Percentiles rank a stretch among this genome's conserved stretches.
Evolutionary conservation across 2,329 filamentous ascomycete species (phyloP).

Genomic region (Fonsecaea erecta): DNA sequence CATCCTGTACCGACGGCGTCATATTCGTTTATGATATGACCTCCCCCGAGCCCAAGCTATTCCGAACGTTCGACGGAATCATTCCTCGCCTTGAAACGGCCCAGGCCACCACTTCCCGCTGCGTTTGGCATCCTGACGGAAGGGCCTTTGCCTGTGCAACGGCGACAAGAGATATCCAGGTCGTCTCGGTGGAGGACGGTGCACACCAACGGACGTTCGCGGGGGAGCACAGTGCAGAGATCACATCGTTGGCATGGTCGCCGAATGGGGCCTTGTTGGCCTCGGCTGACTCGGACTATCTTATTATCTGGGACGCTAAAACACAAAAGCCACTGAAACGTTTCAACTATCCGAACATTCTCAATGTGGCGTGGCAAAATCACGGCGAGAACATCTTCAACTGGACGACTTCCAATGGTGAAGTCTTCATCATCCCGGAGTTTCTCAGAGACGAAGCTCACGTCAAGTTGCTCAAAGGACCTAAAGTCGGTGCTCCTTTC

Average conservation of each 20-base stretch:
- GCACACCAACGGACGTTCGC: slow-evolving; percentile 80
- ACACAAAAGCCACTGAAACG: slow-evolving; percentile 80
- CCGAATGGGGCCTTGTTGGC: slow-evolving; percentile 89
- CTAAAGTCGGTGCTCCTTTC: slow-evolving; percentile 68
- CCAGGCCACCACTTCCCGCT: slow-evolving; percentile 72
- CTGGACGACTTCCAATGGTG: slow-evolving; percentile 90
- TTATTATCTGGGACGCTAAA: slow-evolving; percentile 81
- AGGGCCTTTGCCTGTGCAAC: slow-evolving; percentile 87
- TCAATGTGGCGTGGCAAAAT: slow-evolving; percentile 89
- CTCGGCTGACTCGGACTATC: slow-evolving; percentile 58
- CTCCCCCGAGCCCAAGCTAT: slow-evolving; percentile 76
- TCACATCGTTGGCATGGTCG: slow-evolving; percentile 90
- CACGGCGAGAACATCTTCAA: slow-evolving; percentile 78
- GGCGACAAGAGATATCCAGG: slow-evolving; percentile 77
- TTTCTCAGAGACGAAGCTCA: slow-evolving; percentile 64
- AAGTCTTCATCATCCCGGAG: slow-evolving; percentile 85
- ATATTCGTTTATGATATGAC: slow-evolving; percentile 88
- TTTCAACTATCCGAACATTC: slow-evolving; percentile 79
- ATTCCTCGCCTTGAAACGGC: slow-evolving; percentile 80
- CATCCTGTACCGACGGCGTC: slow-evolving; percentile 86
- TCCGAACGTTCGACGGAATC: slow-evolving; percentile 82
- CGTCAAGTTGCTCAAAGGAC: slow-evolving; percentile 60
- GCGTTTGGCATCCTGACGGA: slow-evolving; percentile 92
- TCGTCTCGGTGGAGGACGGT: slow-evolving; percentile 89
- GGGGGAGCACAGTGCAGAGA: slow-evolving; percentile 78